Evolutionary conservation across 768 basidiomycete genomes (phyloP), one percentile per base, ranked within the genome.

Genomic region (Suillus weaverae): DNA sequence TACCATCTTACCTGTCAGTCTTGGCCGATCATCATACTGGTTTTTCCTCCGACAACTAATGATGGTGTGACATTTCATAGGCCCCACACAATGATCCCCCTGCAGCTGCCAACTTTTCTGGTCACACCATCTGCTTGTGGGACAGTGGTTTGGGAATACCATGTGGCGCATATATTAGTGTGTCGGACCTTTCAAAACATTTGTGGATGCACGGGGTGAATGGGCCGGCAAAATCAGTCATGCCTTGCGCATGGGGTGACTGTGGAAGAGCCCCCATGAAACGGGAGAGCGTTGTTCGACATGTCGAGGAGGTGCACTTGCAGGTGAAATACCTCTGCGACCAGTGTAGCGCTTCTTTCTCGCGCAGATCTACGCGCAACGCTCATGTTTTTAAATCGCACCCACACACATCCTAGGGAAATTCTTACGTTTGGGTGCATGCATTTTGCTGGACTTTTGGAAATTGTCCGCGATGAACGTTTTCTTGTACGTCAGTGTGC

Each of bases 231-330:
- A 62, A 61, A 13, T 3, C 43, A 5, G 1, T 0, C 0, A 0
- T 77, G 13, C 22, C 0, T 3, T 76, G 76, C 11, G 36, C 10
- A 32, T 77, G 74, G 74, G 4, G 10, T 14, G 46, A 33, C 9
- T 77, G 74, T 41, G 39, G 4, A 4, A 30, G 22, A 32, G 1
- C 30, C 13, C 60, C 53, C 0, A 73, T 77, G 73, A 77, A 66
- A 35, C 72, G 60, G 43, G 76, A 76, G 63, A 74, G 76, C 35
- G 33, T 76, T 30, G 26, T 62, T 32, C 67, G 74, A 20, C 74
- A 77, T 20, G 54, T 76, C 20, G 66, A 67, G 22, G 74, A 76
- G 39, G 66, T 33, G 54, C 74, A 76, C 39, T 68, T 76, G 36
- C 64, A 65, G 53, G 46, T 55, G 33, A 69, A 18, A 51, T 61